Percentiles rank a stretch among this genome's conserved stretches.
These are phyloP conservation scores for Trichophyton equinum DNA, from an alignment of 2,329 filamentous ascomycete species.

Conservation along the genomic window DNA sequence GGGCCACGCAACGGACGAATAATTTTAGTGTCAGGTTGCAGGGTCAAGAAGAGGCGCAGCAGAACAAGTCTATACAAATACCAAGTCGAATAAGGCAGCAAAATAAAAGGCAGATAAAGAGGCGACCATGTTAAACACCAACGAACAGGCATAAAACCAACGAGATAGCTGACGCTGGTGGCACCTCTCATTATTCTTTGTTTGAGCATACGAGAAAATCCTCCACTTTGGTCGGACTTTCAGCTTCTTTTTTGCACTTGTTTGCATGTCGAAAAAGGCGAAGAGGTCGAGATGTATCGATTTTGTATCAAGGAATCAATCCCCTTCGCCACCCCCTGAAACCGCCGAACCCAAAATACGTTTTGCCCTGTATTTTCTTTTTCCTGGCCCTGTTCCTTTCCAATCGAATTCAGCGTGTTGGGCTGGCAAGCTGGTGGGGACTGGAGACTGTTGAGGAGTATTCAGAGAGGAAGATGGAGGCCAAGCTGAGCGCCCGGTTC, in stretches of 20 bases:
- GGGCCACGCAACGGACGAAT: background rate
- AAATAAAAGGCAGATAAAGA: background rate
- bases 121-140: background rate
- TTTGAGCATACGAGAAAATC: conserved; percentile 2
- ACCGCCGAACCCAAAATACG: background rate
- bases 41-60: background rate
- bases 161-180: background rate
- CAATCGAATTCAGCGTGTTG: too few relatives aligned
- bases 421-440: too few relatives aligned
- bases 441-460: too few relatives aligned
- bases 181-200: background rate
- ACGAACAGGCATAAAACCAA: background rate
- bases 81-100: background rate
- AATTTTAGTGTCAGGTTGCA: background rate
- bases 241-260: background rate
- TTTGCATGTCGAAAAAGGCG: background rate
- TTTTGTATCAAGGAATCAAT: background rate
- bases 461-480: too few relatives aligned
- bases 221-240: background rate
- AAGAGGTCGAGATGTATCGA: background rate
- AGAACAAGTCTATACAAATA: background rate
- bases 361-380: background rate
- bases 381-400: background rate
- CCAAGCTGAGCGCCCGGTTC: too few relatives aligned
- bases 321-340: conserved; percentile 4